These are phyloP conservation scores for Penicillium diatomitis DNA, from an alignment of 495 filamentous ascomycete species.

Conservation along the genomic window DNA sequence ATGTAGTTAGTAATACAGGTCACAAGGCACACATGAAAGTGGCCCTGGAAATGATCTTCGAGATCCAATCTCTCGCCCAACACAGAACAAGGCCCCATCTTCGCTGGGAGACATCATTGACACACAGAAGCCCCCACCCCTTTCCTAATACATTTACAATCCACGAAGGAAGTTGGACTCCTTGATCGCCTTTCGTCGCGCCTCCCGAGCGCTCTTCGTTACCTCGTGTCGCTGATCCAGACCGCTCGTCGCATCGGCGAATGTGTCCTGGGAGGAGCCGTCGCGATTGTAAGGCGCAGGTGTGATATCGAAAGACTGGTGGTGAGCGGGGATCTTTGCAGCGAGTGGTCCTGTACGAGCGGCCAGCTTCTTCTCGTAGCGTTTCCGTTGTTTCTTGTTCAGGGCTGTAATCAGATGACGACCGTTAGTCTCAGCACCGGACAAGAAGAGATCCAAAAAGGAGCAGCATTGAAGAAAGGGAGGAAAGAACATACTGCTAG, in stretches of 20 bases:
- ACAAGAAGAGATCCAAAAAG: too few relatives aligned
- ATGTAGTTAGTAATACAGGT: slow-evolving; percentile 20
- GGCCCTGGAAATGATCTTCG: too few relatives aligned
- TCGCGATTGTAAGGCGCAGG: slow-evolving; percentile 35
- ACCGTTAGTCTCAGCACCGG: too few relatives aligned
- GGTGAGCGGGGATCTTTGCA: slow-evolving; percentile 69
- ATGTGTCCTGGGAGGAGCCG: slow-evolving; percentile 16
- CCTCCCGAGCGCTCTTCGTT: slow-evolving; percentile 55
- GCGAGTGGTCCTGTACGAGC: slow-evolving; percentile 55
- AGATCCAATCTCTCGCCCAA: too few relatives aligned
- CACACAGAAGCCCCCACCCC: too few relatives aligned
- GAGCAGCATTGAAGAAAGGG: background rate
- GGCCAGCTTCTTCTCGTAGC: slow-evolving; percentile 54
- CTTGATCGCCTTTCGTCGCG: slow-evolving; percentile 73
- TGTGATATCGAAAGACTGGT: slow-evolving; percentile 80
- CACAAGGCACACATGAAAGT: background rate
- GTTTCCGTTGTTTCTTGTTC: slow-evolving; percentile 52
- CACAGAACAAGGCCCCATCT: too few relatives aligned
- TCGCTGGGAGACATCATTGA: too few relatives aligned
- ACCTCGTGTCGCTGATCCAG: slow-evolving; percentile 30
- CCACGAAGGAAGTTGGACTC: slow-evolving; percentile 88
- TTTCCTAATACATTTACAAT: slow-evolving; percentile 39
- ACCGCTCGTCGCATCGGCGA: slow-evolving; percentile 26
- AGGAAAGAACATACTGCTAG: slow-evolving; percentile 50
- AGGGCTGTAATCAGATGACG: slow-evolving; percentile 20